Evolutionary conservation across 1,284 basidiomycete genomes (phyloP).

Genomic region (Ustanciosporium gigantosporum): DNA sequence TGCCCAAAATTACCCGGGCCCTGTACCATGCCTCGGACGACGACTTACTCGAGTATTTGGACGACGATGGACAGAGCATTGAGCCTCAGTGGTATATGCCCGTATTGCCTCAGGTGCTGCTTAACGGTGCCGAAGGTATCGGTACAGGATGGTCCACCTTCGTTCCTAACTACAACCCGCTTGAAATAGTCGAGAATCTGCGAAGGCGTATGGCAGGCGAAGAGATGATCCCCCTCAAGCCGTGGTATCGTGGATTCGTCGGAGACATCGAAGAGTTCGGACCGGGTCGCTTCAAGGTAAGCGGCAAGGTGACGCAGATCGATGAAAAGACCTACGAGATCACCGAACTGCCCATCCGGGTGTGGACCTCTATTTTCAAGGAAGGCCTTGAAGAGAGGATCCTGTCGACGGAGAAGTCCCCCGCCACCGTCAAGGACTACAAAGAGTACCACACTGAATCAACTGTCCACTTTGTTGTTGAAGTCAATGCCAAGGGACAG

Average conservation of each 20-base stretch:
- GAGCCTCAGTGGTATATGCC: slow-evolving; percentile 97
- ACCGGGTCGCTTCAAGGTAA: slow-evolving; percentile 85
- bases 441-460: slow-evolving; percentile 73
- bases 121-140: slow-evolving; percentile 97
- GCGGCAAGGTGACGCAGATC: slow-evolving; percentile 75
- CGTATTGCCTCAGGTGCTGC: slow-evolving; percentile 80
- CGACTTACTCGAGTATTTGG: slow-evolving; percentile 77
- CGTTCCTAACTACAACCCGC: slow-evolving; percentile 91
- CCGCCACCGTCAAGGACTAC: slow-evolving; percentile 65
- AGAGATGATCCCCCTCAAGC: slow-evolving; percentile 81
- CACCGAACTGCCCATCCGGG: slow-evolving; percentile 91
- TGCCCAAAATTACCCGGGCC: slow-evolving; percentile 75
- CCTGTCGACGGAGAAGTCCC: slow-evolving; percentile 69
- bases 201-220: slow-evolving; percentile 84
- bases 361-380: slow-evolving; percentile 94
- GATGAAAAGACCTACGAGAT: slow-evolving; percentile 89
- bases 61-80: slow-evolving; percentile 84
- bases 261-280: slow-evolving; percentile 80
- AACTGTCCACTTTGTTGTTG: slow-evolving; percentile 86
- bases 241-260: slow-evolving; percentile 94
- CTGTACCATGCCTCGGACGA: slow-evolving; percentile 87
- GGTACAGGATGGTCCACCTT: slow-evolving; percentile 97
- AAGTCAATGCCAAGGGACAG: slow-evolving; percentile 78
- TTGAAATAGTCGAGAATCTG: slow-evolving; percentile 85
- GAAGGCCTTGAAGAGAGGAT: slow-evolving; percentile 77